Evolutionary conservation across 1,284 basidiomycete genomes (phyloP), one percentile per base, ranked within the genome.

Genomic region (Fomitopsis palustris): DNA sequence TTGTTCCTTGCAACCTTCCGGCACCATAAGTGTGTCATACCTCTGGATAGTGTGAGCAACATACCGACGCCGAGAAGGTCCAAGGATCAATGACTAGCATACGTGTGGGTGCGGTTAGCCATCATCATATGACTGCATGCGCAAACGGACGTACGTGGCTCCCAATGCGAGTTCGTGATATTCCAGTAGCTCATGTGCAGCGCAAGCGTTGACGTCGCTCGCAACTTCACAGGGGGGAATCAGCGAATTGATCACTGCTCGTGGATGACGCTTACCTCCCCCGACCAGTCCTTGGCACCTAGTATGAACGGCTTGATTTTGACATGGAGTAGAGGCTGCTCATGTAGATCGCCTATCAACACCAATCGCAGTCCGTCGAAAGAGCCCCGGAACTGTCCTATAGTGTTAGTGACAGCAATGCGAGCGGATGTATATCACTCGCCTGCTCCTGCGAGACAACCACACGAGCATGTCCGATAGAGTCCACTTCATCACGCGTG

Each of bases 161-260:
- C 97, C 94, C 97, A 99, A 70, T 99, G 95, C 52, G 97, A 99
- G 70, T 98, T 96, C 29, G 92, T 90, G 57, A 99, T 77, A 75
- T 99, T 99, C 92, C 95, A 99, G 72, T 97, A 99, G 65, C 90
- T 95, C 71, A 98, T 90, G 57, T 90, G 87, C 2, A 87, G 87
- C 19, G 87, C 87, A 64, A 97, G 78, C 0, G 90, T 88, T 0
- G 89, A 92, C 4, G 86, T 88, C 9, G 93, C 88, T 70, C 90
- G 88, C 52, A 97, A 76, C 93, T 96, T 56, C n/a, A 7, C 10
- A 16, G 23, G 19, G 14, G 4, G 17, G 12, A 25, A 21, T 47
- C 25, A 47, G 45, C 25, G n/a, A 10, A 1, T 29, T 14, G 5
- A 16, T 10, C 45, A 23, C 16, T 25, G 17, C 17, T 7, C 2